Base-by-base conservation (phyloP, 306 rosid genomes). In the Ormosia emarginata region DNA sequence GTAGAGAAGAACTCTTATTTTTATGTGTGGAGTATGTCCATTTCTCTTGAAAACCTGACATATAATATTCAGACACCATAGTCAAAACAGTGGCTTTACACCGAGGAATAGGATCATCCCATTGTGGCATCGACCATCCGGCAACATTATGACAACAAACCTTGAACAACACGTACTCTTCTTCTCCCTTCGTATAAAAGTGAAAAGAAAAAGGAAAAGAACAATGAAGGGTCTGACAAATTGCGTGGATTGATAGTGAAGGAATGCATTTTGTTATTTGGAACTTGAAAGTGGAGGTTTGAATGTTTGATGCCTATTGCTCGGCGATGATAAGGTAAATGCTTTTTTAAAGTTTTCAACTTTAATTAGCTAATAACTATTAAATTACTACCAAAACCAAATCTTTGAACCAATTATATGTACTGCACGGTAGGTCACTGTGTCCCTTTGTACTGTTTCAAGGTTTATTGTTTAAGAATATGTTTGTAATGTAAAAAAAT, bases 171-270 rank as follows among this genome's bases (percentile, higher is more conserved):
- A 46, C 3, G 32, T 53, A 36, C 32, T 24, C 13, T 29, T 11
- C n/a, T n/a, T 24, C 24, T 24, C 24, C 53, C 85, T 61, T 29
- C 50, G 13, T 50, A 32, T 5, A n/a, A 81, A 70, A 55, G 29
- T 68, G 50, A 61, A 70, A 79, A 43, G 59, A 12, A 13, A 59
- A 32, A 57, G 33, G 52, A n/a, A 47, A 67, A 71, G 65, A 64
- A 43, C 75, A 69, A 33, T 6, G 33, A 50, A 50, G 24, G 6
- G 41, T 47, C 39, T 6, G 29, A 63, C 47, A 17, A 37, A 71
- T 52, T 56, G 39, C 62, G 81, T 79, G 87, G 67, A 44, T 47
- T 44, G 78, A 82, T 18, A 10, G 71, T 14, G 85, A 82, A 71
- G 67, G 71, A 30, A 75, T 71, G 77, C 4, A 24, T 1, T 24